These are phyloP conservation scores for Hanseniaspora pseudoguilliermondii DNA, from an alignment of 805 yeast species.

Conservation along the genomic window DNA sequence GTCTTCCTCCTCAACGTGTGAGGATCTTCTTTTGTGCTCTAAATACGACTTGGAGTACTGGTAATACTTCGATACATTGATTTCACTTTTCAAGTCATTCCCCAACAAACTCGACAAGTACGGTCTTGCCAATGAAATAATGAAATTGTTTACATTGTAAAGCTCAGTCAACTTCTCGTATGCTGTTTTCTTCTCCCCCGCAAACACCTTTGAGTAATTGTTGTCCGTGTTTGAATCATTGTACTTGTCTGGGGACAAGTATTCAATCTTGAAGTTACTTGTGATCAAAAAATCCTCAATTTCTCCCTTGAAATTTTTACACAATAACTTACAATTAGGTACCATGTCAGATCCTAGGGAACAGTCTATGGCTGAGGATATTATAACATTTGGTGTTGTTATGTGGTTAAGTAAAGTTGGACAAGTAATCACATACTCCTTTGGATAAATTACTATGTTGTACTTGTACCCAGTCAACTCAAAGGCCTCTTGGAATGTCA, in stretches of 20 bases:
- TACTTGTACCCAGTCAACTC: constrained; percentile 63
- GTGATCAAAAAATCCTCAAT: constrained; percentile 39
- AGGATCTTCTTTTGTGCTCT: constrained; percentile 16
- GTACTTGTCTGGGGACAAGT: constrained; percentile 21
- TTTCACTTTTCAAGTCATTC: constrained; percentile 65
- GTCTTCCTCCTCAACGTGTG: constrained; percentile 12
- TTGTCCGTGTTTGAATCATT: constrained; percentile 35
- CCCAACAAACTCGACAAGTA: constrained; percentile 81
- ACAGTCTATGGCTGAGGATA: constrained; percentile 83
- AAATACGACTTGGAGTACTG: constrained; percentile 24
- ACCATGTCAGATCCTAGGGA: constrained; percentile 63
- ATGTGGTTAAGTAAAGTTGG: constrained; percentile 74
- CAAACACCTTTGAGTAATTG: constrained; percentile 24
- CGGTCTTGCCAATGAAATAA: constrained; percentile 85
- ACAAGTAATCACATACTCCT: constrained; percentile 41
- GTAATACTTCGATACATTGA: constrained; percentile 30
- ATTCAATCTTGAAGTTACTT: constrained; percentile 25
- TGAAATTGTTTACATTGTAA: constrained; percentile 87
- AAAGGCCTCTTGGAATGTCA: constrained; percentile 90
- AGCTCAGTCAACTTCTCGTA: constrained; percentile 81
- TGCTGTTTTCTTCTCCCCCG: constrained; percentile 46
- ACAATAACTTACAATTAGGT: constrained; percentile 42
- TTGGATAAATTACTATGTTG: constrained; percentile 77
- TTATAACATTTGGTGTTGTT: constrained; percentile 83
- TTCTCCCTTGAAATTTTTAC: constrained; percentile 50